Conservation (phyloP, 345 rosid genomes). For the Eucalyptus sp. region DNA sequence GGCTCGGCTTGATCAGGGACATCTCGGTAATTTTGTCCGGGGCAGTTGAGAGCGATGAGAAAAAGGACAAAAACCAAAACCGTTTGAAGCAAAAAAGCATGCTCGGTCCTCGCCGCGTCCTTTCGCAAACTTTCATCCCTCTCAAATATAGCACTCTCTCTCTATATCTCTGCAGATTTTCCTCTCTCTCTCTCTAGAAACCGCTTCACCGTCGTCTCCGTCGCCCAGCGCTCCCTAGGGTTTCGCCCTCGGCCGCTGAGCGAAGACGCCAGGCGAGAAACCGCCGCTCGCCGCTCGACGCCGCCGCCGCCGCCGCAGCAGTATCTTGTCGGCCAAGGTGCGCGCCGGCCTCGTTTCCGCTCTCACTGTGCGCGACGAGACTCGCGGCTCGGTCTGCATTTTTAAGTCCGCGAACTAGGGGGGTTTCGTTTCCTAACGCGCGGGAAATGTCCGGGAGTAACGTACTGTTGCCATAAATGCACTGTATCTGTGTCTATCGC, state of each 20-base stretch:
- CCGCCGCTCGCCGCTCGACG: not conserved
- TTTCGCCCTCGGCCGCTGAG: not conserved
- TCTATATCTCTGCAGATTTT: not conserved
- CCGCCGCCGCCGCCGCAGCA: not conserved
- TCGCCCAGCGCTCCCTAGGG: not conserved
- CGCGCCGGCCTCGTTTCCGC: not conserved
- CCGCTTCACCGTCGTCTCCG: not conserved
- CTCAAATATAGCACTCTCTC: not conserved
- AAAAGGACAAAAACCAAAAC: not conserved
- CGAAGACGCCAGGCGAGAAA: not conserved
- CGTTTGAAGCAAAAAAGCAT: not conserved
- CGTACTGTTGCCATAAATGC: not conserved
- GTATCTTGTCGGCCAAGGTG: not conserved
- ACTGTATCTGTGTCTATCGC: not conserved
- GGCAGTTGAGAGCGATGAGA: not conserved
- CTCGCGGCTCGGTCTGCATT: not conserved
- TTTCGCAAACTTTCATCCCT: not conserved
- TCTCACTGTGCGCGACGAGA: not conserved
- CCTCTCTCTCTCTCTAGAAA: not conserved
- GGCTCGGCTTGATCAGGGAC: not conserved
- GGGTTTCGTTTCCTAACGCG: not conserved
- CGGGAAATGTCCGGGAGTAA: not conserved
- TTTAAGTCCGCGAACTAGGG: not conserved
- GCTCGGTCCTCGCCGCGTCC: not conserved
- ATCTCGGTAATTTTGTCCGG: not conserved